A percentile compares a stretch with the other conserved stretches of the same genome.
phyloP scores from a whole-genome alignment of 2,329 filamentous ascomycete species.

The Xylaria sp. region DNA sequence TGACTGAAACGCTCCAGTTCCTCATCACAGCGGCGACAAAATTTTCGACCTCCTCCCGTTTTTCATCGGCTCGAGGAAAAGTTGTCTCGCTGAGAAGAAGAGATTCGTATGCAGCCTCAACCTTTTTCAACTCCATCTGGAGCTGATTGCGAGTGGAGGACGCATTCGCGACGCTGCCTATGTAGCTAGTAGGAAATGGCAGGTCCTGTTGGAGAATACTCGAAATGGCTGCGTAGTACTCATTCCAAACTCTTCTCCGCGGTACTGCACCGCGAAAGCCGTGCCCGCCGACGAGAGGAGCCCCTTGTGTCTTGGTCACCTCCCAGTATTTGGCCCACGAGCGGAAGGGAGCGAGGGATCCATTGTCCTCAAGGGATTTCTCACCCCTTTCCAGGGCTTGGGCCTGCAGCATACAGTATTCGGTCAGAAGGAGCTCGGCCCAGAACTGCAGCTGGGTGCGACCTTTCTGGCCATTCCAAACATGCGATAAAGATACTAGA shows the following conservation, averaged over 20 bases:
- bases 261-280: constrained; percentile 70
- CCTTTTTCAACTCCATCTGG: constrained; percentile 79
- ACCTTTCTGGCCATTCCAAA: constrained; percentile 63
- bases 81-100: constrained; percentile 80
- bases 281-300: constrained; percentile 63
- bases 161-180: constrained; percentile 56
- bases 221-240: constrained; percentile 85
- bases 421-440: constrained; percentile 81
- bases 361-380: constrained; percentile 61
- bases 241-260: constrained; percentile 79
- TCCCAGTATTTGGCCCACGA: constrained; percentile 79
- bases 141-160: constrained; percentile 71
- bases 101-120: constrained; percentile 82
- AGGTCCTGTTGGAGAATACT: constrained; percentile 75
- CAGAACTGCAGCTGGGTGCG: constrained; percentile 78
- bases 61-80: constrained; percentile 86
- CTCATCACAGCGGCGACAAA: constrained; percentile 83
- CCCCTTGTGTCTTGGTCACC: constrained; percentile 53
- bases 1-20: constrained; percentile 88
- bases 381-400: constrained; percentile 65
- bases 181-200: constrained; percentile 65
- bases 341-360: constrained; percentile 68
- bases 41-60: constrained; percentile 80
- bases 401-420: constrained; percentile 76
- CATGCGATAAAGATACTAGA: constrained; percentile 68